Conservation (phyloP, 179 eudicot genomes). For the Silene coronaria region DNA sequence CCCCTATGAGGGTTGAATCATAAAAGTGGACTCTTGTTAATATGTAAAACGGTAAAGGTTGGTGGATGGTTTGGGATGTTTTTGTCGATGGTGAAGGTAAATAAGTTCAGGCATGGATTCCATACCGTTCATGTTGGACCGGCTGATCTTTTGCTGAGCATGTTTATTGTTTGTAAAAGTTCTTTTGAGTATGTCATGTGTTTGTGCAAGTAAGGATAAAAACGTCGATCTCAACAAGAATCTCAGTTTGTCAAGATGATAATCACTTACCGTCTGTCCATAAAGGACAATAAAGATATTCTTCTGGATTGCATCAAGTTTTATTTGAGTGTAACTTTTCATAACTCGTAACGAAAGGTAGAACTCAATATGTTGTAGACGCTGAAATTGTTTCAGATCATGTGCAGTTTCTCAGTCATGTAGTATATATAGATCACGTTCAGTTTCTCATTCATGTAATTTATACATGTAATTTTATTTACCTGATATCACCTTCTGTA, state of each 20-base stretch:
- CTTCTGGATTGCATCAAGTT: neutral
- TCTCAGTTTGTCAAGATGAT: too few relatives aligned
- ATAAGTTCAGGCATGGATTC: neutral
- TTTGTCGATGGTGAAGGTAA: neutral
- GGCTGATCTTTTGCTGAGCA: neutral
- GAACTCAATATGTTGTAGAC: neutral
- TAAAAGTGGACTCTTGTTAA: too few relatives aligned
- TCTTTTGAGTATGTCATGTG: neutral
- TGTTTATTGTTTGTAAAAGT: neutral
- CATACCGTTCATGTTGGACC: neutral
- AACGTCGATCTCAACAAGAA: too few relatives aligned
- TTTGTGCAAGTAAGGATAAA: neutral
- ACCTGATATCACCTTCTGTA: conserved; percentile 22
- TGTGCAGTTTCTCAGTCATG: neutral
- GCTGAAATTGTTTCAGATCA: neutral
- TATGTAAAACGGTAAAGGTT: too few relatives aligned
- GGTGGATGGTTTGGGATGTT: neutral
- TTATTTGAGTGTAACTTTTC: neutral
- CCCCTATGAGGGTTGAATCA: too few relatives aligned
- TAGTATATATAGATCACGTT: neutral
- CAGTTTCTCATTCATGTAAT: neutral
- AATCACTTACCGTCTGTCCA: too few relatives aligned
- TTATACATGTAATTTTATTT: neutral
- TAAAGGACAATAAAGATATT: too few relatives aligned
- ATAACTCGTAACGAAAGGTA: neutral